phyloP scores from a whole-genome alignment of 768 basidiomycete species.

The Pisolithus albus region DNA sequence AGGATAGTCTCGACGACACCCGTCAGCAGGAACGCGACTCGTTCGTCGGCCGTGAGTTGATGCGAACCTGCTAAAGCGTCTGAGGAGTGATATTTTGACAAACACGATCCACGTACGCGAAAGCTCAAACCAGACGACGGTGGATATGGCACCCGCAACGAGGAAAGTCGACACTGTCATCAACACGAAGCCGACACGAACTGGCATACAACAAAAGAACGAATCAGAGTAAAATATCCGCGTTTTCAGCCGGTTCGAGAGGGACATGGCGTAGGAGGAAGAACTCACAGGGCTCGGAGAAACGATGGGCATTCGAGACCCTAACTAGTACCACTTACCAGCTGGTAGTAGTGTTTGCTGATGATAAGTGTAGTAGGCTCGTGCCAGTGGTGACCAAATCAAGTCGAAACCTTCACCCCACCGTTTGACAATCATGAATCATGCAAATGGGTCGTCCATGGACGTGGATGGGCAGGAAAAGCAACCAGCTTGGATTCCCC shows the following conservation, averaged over 20 bases:
- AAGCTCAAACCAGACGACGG: conserved; percentile 58
- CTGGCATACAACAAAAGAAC: conserved; percentile 60
- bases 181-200: conserved; percentile 52
- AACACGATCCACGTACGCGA: conserved; percentile 36
- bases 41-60: conserved; percentile 25
- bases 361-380: too few species aligned
- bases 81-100: not conserved
- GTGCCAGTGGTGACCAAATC: too few species aligned
- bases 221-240: conserved; percentile 44
- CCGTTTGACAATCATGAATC: too few species aligned
- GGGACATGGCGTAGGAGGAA: conserved; percentile 27
- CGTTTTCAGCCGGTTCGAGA: conserved; percentile 33
- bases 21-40: conserved; percentile 40
- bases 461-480: conserved; percentile 21
- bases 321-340: too few species aligned
- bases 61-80: conserved; percentile 26
- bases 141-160: conserved; percentile 45
- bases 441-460: conserved; percentile 11
- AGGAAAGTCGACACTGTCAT: conserved; percentile 49
- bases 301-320: too few species aligned
- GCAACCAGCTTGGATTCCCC: conserved; percentile 4
- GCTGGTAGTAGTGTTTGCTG: too few species aligned
- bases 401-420: too few species aligned
- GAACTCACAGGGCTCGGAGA: too few species aligned
- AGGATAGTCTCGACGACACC: conserved; percentile 50